A percentile compares a stretch with the other conserved stretches of the same genome.
phyloP scores from a whole-genome alignment of 805 yeast genomes.

The Sugiyamaella marilandica region DNA sequence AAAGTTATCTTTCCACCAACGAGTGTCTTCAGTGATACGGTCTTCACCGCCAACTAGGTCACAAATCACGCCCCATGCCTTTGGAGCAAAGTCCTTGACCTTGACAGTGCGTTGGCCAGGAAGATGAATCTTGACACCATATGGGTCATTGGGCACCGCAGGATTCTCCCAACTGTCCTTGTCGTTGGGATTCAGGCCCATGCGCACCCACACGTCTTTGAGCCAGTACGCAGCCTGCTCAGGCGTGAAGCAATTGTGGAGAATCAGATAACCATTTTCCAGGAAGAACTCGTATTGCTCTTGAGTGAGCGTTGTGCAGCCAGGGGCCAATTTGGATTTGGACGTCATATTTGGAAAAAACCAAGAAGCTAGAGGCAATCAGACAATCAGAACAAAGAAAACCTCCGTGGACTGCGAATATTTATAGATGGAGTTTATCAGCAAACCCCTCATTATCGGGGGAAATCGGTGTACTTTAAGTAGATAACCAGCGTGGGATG shows the following conservation, averaged over 20 bases:
- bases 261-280: constrained; percentile 13
- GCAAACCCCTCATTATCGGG: neutral
- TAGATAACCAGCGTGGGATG: neutral
- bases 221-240: constrained; percentile 15
- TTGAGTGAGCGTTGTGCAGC: constrained; percentile 4
- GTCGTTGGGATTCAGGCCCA: constrained; percentile 13
- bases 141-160: neutral
- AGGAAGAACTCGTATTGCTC: constrained; percentile 12
- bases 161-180: constrained; percentile 9
- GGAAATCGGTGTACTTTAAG: neutral
- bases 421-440: no score
- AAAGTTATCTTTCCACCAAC: constrained; percentile 10
- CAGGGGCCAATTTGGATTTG: constrained; percentile 6
- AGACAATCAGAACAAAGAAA: no score
- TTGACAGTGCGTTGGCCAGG: constrained; percentile 8
- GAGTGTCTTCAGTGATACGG: constrained; percentile 1
- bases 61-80: constrained; percentile 12
- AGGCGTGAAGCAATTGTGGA: constrained; percentile 12
- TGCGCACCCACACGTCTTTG: constrained; percentile 14
- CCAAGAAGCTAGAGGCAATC: no score
- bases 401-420: no score
- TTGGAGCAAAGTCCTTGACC: constrained; percentile 12
- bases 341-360: no score
- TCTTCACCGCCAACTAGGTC: constrained; percentile 13
- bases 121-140: constrained; percentile 9